phyloP scores from a whole-genome alignment of 768 basidiomycete species.

The Agrocybe chaxingu region DNA sequence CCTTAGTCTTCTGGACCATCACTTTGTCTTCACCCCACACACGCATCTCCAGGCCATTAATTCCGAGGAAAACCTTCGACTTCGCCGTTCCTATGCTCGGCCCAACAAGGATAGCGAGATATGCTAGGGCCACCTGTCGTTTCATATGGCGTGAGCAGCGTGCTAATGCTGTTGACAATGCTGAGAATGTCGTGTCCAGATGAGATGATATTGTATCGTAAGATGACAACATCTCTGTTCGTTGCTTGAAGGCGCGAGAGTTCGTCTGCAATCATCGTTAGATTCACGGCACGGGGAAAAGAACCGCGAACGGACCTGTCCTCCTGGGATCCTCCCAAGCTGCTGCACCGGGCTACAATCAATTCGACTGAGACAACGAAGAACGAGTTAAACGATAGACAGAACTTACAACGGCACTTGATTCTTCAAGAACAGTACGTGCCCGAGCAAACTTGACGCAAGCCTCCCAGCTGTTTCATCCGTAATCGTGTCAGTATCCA shows the following conservation, averaged over 20 bases:
- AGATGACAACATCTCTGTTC: slow-evolving; percentile 57
- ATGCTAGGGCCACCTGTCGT: slow-evolving; percentile 30
- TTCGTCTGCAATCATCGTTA: slow-evolving; percentile 29
- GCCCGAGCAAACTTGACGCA: slow-evolving; percentile 59
- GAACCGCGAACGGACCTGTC: slow-evolving; percentile 30
- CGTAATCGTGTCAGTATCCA: slow-evolving; percentile 52
- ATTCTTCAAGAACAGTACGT: slow-evolving; percentile 74
- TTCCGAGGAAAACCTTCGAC: slow-evolving; percentile 55
- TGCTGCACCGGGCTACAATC: slow-evolving; percentile 61
- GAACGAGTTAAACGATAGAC: not conserved
- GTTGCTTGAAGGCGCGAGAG: slow-evolving; percentile 52
- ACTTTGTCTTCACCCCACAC: slow-evolving; percentile 35
- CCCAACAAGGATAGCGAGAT: slow-evolving; percentile 64
- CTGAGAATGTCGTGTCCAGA: slow-evolving; percentile 68
- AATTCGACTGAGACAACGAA: not conserved
- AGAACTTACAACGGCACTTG: slow-evolving; percentile 73
- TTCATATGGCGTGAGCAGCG: slow-evolving; percentile 9
- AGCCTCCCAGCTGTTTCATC: slow-evolving; percentile 63
- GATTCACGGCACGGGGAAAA: not conserved
- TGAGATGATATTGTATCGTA: slow-evolving; percentile 75
- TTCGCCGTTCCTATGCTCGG: slow-evolving; percentile 61
- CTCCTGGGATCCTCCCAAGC: slow-evolving; percentile 49
- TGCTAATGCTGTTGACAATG: slow-evolving; percentile 68
- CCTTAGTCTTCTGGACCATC: slow-evolving; percentile 23
- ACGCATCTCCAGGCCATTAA: slow-evolving; percentile 61